phyloP scores from a whole-genome alignment of 345 rosid genomes.

The Salix caprea region DNA sequence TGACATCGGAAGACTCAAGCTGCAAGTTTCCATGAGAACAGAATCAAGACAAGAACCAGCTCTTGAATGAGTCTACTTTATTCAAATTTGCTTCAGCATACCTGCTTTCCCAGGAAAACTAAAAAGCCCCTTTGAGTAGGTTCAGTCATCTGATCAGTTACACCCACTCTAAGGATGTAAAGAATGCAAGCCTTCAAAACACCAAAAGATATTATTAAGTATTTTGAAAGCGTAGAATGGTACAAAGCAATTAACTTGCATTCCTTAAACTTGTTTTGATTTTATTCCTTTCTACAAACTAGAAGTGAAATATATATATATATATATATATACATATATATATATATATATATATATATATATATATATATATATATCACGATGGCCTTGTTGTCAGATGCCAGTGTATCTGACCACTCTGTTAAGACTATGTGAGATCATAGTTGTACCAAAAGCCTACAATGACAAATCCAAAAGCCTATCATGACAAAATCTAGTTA shows the following conservation, averaged over 20 bases:
- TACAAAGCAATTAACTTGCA: conserved; percentile 3
- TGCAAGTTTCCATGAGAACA: conserved; percentile 37
- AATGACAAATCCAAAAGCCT: conserved; percentile 9
- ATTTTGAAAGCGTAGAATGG: conserved; percentile 17
- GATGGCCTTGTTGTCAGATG: neutral
- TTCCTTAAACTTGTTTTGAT: no score
- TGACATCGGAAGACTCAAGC: conserved; percentile 72
- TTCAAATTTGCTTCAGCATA: conserved; percentile 21
- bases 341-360: no score
- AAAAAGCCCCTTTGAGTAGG: conserved; percentile 85
- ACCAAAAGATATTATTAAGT: conserved; percentile 18
- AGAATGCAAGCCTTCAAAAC: conserved; percentile 86
- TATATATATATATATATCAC: no score
- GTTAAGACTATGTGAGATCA: neutral
- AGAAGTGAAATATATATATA: neutral
- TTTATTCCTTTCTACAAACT: no score
- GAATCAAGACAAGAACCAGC: conserved; percentile 9
- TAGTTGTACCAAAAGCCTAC: neutral
- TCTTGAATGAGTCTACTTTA: neutral
- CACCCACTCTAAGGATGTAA: conserved; percentile 81
- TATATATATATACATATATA: no score
- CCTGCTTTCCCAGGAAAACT: conserved; percentile 86
- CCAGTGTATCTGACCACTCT: neutral
- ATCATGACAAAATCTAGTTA: neutral
- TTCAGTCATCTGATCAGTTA: conserved; percentile 94